Conservation (phyloP, 768 basidiomycete genomes). For the Cyathus striatus region DNA sequence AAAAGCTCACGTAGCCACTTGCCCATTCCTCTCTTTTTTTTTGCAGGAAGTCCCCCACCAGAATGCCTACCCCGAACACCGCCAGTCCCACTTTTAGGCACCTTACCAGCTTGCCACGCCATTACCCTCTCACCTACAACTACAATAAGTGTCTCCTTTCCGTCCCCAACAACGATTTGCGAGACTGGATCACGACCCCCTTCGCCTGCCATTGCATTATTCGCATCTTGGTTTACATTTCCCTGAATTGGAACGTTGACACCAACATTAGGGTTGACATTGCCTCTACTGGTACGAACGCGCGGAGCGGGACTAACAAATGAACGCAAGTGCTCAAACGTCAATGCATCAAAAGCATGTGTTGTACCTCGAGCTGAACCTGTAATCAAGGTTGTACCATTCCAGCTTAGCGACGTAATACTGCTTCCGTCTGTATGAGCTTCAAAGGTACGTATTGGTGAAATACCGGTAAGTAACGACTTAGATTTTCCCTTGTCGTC, state of each 20-base stretch:
- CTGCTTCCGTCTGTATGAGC: constrained; percentile 56
- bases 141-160: constrained; percentile 51
- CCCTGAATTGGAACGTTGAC: no score
- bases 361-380: constrained; percentile 62
- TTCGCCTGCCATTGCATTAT: constrained; percentile 13
- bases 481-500: neutral
- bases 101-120: constrained; percentile 61
- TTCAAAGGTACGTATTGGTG: constrained; percentile 46
- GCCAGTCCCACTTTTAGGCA: constrained; percentile 19
- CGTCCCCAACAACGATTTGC: constrained; percentile 51
- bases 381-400: constrained; percentile 51
- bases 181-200: constrained; percentile 39
- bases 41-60: constrained; percentile 20
- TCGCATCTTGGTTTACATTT: neutral
- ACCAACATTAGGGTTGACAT: neutral
- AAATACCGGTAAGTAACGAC: constrained; percentile 11
- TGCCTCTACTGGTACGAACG: neutral
- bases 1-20: constrained; percentile 44
- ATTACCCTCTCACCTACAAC: constrained; percentile 57
- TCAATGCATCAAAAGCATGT: constrained; percentile 62
- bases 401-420: constrained; percentile 62
- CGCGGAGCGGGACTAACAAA: constrained; percentile 41
- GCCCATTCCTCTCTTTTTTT: constrained; percentile 22
- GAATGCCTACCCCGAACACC: constrained; percentile 29
- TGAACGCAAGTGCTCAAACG: constrained; percentile 48